A percentile compares a stretch with the other conserved stretches of the same genome.
phyloP scores from a whole-genome alignment of 495 filamentous ascomycete genomes.

The Pyrenopolyporus hunteri region DNA sequence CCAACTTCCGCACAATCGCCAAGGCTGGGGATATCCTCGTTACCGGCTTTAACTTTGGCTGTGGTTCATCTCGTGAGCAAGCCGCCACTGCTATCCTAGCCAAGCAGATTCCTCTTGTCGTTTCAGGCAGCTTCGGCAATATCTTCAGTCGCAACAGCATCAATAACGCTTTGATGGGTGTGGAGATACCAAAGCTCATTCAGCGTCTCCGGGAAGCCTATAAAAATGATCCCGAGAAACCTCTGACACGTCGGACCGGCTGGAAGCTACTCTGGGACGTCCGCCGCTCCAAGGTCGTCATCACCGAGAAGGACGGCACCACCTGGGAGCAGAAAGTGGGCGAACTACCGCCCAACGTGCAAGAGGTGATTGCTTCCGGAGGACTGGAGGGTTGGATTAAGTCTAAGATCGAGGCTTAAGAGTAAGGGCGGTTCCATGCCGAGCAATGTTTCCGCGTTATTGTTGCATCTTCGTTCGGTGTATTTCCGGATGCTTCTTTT shows the following conservation, averaged over 20 bases:
- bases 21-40: conserved; percentile 79
- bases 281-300: conserved; percentile 65
- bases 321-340: conserved; percentile 83
- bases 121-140: conserved; percentile 85
- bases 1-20: conserved; percentile 64
- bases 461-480: no score
- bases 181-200: conserved; percentile 80
- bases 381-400: conserved; percentile 87
- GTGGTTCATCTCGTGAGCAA: conserved; percentile 81
- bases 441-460: no score
- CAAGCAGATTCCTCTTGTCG: conserved; percentile 81
- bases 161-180: conserved; percentile 87
- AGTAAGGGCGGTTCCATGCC: no score
- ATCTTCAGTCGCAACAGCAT: conserved; percentile 90
- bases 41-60: conserved; percentile 89
- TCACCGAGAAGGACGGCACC: conserved; percentile 66
- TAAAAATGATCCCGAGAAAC: conserved; percentile 48
- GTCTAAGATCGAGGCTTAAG: conserved; percentile 17
- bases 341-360: conserved; percentile 85
- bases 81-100: conserved; percentile 86
- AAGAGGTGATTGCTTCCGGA: conserved; percentile 84
- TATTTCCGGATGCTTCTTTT: no score
- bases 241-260: conserved; percentile 80
- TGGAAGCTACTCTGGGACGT: conserved; percentile 93
- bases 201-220: conserved; percentile 72